A percentile compares a stretch with the other conserved stretches of the same genome.
phyloP scores from a whole-genome alignment of 2,329 filamentous ascomycete genomes.

The Colletotrichum phormii region DNA sequence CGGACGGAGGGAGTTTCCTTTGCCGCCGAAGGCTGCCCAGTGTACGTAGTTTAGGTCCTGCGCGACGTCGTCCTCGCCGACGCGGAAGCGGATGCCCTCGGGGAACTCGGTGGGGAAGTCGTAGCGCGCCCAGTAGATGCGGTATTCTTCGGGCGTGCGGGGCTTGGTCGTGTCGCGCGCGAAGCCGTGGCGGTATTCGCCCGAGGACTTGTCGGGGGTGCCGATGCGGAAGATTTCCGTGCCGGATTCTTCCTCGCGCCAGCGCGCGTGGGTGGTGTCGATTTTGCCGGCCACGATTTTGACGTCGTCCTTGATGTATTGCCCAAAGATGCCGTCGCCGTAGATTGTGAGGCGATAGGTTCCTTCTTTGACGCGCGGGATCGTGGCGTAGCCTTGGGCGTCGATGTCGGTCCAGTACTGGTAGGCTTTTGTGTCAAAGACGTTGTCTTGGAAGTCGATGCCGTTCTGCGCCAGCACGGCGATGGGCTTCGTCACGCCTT shows the following conservation, averaged over 20 bases:
- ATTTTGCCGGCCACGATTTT: conserved; percentile 53
- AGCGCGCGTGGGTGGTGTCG: conserved; percentile 54
- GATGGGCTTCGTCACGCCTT: conserved; percentile 59
- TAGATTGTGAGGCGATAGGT: conserved; percentile 73
- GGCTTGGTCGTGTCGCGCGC: conserved; percentile 56
- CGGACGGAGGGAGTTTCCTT: conserved; percentile 56
- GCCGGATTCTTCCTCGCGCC: conserved; percentile 67
- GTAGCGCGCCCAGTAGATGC: conserved; percentile 68
- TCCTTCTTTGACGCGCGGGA: conserved; percentile 64
- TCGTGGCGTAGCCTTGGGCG: conserved; percentile 55
- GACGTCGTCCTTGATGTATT: conserved; percentile 64
- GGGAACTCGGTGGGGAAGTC: conserved; percentile 70
- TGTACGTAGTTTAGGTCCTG: conserved; percentile 70
- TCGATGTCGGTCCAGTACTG: conserved; percentile 68
- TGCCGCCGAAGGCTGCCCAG: conserved; percentile 69
- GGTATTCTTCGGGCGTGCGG: conserved; percentile 62
- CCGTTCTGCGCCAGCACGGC: conserved; percentile 64
- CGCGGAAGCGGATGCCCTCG: conserved; percentile 63
- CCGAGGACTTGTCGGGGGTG: conserved; percentile 67
- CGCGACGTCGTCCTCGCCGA: conserved; percentile 59
- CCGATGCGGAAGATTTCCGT: conserved; percentile 73
- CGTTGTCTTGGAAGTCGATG: conserved; percentile 69
- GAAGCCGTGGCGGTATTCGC: conserved; percentile 69
- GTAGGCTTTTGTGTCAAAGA: conserved; percentile 58
- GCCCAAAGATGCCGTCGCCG: conserved; percentile 71